Base-by-base conservation (phyloP, 768 basidiomycete species). In the Boletales sp. region DNA sequence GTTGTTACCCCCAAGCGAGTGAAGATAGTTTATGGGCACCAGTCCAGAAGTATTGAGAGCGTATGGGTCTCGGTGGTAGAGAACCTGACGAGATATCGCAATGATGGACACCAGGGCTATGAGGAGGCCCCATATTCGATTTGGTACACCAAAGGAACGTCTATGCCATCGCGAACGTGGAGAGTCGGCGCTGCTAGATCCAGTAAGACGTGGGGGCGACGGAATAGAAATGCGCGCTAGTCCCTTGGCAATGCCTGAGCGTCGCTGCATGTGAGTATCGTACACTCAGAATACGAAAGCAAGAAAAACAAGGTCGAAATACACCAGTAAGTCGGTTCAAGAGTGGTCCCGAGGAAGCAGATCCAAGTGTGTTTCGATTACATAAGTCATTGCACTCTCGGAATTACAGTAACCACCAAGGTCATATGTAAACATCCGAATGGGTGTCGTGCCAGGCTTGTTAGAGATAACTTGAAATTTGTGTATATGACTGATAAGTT, bases 11-110 rank as follows among this genome's bases (percentile, higher is more conserved):
- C 47, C 52, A 52, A 51, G 54, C 39, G 74, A 70, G 65, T 94
- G 93, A 50, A 97, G 74, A 66, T 95, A 95, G 66, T 94, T 91
- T 61, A 87, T 85, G 1, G 93, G 70, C 43, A 78, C 77, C 32
- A 88, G 73, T 51, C 78, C 72, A 3, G 74, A 70, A 8, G 74
- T 77, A 52, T 49, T 65, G 52, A 69, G 36, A 51, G 43, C 59
- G 10, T 38, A 53, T 5, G 55, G 58, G 46, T 44, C 63, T 19
- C 55, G 52, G 19, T 66, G 67, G 17, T 65, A 69, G 18, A 78
- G 69, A 34, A 82, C 67, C 47, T 75, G 79, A 52, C 81, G 83
- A 6, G 84, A 81, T 61, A 86, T 69, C 21, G 72, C 60, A 45
- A 85, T 44, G 55, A 89, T 65, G 60, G 73, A 69, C 53, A 83